Conservation (phyloP, 441 rosid genomes). For the Dalechampia spathulata region DNA sequence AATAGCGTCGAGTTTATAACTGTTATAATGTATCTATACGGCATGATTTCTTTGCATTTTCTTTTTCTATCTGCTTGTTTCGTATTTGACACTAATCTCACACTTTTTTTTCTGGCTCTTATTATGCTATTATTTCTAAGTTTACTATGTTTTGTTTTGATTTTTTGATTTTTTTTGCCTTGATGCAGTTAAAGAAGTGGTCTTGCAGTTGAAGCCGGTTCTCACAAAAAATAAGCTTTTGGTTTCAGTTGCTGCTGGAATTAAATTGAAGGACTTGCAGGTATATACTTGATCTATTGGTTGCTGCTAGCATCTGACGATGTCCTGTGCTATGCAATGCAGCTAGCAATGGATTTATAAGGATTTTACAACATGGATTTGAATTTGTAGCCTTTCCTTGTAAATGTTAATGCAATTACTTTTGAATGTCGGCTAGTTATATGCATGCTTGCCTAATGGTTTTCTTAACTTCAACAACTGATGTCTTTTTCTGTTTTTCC, state of each 20-base stretch:
- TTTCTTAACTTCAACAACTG: too few relatives aligned
- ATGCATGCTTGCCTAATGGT: too few relatives aligned
- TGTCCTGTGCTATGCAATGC: too few relatives aligned
- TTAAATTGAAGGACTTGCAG: conserved; percentile 71
- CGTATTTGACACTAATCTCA: neutral
- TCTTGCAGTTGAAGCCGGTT: conserved; percentile 45
- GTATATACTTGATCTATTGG: too few relatives aligned
- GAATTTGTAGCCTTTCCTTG: too few relatives aligned
- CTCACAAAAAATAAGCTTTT: conserved; percentile 68
- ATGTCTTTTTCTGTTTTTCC: too few relatives aligned
- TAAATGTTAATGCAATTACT: too few relatives aligned
- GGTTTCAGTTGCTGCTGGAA: conserved; percentile 86
- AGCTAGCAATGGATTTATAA: too few relatives aligned
- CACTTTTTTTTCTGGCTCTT: neutral
- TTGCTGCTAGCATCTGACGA: too few relatives aligned
- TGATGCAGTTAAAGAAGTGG: conserved; percentile 61
- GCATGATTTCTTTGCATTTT: neutral
- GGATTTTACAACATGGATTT: neutral
- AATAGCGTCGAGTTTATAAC: neutral
- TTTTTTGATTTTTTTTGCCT: conserved; percentile 1
- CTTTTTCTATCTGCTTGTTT: neutral
- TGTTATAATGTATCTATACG: neutral
- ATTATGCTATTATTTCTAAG: neutral
- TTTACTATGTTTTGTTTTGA: neutral
- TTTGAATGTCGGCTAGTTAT: too few relatives aligned